Evolutionary conservation across 2,329 filamentous ascomycete species (phyloP).

Genomic region (Ophiostoma piceae): DNA sequence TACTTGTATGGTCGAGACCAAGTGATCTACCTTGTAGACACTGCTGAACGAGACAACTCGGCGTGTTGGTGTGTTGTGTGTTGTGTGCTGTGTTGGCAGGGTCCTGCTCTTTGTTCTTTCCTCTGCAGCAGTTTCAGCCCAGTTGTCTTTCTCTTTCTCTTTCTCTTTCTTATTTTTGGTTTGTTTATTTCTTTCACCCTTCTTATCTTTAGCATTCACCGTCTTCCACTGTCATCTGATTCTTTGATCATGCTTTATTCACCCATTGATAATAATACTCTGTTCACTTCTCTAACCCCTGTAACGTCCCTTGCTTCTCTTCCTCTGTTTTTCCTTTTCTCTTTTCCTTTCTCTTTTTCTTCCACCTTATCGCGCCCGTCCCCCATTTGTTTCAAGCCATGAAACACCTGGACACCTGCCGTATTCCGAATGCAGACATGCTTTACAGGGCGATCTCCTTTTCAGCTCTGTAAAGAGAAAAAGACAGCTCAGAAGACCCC

Average conservation of each 20-base stretch:
- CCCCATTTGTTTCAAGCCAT: conserved; percentile 6
- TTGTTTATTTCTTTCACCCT: not conserved
- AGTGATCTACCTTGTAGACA: not conserved
- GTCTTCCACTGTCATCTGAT: too few relatives aligned
- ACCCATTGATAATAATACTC: not conserved
- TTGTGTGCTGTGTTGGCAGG: not conserved
- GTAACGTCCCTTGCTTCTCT: not conserved
- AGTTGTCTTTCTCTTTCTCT: not conserved
- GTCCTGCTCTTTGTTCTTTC: not conserved
- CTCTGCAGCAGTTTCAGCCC: not conserved
- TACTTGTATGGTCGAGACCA: not conserved
- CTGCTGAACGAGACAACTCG: not conserved
- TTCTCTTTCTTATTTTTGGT: not conserved
- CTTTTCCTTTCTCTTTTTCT: not conserved
- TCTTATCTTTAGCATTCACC: not conserved
- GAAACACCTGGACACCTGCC: not conserved
- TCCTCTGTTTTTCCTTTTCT: not conserved
- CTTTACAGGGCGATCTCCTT: not conserved
- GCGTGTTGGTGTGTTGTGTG: not conserved
- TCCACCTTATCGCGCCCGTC: not conserved
- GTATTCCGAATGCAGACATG: not conserved
- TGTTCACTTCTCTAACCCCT: not conserved
- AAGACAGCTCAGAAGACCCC: not conserved
- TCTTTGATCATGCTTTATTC: too few relatives aligned
- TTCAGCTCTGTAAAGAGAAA: not conserved